Evolutionary conservation across 2,329 filamentous ascomycete genomes (phyloP).

Genomic region (Lachnellula cervina): DNA sequence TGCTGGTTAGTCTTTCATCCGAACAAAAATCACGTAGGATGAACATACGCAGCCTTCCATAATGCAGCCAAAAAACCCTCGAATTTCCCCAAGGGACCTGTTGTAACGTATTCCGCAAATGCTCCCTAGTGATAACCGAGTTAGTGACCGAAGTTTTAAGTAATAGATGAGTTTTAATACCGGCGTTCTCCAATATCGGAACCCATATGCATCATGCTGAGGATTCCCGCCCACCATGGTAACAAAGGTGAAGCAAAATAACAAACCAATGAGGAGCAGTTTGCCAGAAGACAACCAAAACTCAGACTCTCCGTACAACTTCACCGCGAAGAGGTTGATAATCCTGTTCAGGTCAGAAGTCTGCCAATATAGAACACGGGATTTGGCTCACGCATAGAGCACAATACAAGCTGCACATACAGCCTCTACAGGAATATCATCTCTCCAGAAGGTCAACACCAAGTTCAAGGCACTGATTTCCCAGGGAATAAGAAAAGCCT

Average conservation of each 20-base stretch:
- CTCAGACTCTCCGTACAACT: constrained; percentile 66
- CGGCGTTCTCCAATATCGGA: constrained; percentile 60
- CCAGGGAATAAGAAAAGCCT: constrained; percentile 23
- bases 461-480: constrained; percentile 39
- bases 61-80: constrained; percentile 59
- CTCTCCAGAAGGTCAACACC: constrained; percentile 42
- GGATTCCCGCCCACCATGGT: constrained; percentile 70
- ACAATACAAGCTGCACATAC: constrained; percentile 36
- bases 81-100: constrained; percentile 62
- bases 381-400: constrained; percentile 43
- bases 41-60: constrained; percentile 41
- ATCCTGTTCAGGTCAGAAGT: constrained; percentile 32
- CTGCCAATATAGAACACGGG: neutral
- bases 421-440: constrained; percentile 34
- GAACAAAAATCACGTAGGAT: neutral
- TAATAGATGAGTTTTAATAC: constrained; percentile 1
- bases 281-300: constrained; percentile 53
- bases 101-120: constrained; percentile 56
- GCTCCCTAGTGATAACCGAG: constrained; percentile 50
- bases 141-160: neutral
- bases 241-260: constrained; percentile 64
- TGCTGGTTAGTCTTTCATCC: neutral
- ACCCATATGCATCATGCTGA: constrained; percentile 61
- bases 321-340: constrained; percentile 62
- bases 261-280: constrained; percentile 42